Evolutionary conservation across 257 asterid species (phyloP), one percentile per base, ranked within the genome.

Genomic region (Henckelia pumila): DNA sequence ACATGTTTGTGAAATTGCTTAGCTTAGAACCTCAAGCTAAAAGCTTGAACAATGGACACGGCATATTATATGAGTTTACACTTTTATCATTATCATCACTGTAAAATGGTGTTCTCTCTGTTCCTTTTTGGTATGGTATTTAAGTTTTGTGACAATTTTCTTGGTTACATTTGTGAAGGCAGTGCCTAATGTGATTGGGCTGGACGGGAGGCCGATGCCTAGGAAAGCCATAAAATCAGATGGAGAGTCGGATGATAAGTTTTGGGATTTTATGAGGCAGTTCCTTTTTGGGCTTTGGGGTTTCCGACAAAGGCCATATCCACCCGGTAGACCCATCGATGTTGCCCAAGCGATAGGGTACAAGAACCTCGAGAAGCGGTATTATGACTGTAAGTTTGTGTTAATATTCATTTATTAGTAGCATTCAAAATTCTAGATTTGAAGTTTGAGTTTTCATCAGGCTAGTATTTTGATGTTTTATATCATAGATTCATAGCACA

Each of bases 271-370:
- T 47, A 84, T 96, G 19, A 82, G 73, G 76, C 99, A 94, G 82
- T 94, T 94, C 93, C 91, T 85, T 80, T 88, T 94, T 40, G 99
- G 99, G 70, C 97, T 94, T 62, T 94, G 99, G 99, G 95, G 99
- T 25, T 94, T 94, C 82, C 74, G 83, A 32, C 99, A 94, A 62
- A 83, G 99, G 70, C 97, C 99, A 1, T 94, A 94, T 76, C 99
- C 99, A 2, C 86, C 96, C 0, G 97, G 95, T 63, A 85, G 84
- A 76, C 96, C 99, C 21, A 88, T 91, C 55, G 99, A 94, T 74
- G 97, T 81, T 37, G 81, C 96, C 21, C 99, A 94, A 84, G 97
- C 97, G 40, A 94, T 94, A 19, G 99, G 99, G 25, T 91, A 91
- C 75, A 91, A 94, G 85, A 75, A 59, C 62, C 97, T 94, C 16